Conservation (phyloP, 2,329 filamentous ascomycete species). For the Penicillium digitatum region DNA sequence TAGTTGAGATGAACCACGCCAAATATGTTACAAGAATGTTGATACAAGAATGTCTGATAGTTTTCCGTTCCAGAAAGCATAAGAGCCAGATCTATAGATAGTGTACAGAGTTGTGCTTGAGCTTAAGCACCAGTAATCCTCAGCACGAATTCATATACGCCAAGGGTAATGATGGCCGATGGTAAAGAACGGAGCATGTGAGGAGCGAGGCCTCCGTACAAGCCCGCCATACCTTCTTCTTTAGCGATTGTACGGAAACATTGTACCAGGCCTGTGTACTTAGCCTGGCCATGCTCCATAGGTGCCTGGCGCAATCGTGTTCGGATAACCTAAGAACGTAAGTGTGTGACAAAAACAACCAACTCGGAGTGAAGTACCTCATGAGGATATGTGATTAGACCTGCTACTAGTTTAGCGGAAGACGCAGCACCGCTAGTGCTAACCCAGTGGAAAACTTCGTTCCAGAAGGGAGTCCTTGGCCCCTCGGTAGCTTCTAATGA, state of each 20-base stretch:
- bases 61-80: neutral
- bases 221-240: constrained; percentile 34
- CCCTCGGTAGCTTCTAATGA: constrained; percentile 20
- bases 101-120: neutral
- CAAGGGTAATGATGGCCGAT: constrained; percentile 37
- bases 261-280: constrained; percentile 37
- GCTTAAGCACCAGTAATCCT: constrained; percentile 14
- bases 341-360: neutral
- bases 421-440: constrained; percentile 35
- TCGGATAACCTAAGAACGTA: constrained; percentile 30
- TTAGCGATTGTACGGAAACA: constrained; percentile 34
- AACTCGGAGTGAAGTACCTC: constrained; percentile 23
- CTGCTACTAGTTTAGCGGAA: constrained; percentile 34
- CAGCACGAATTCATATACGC: constrained; percentile 39
- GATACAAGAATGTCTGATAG: neutral
- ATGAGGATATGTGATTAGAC: constrained; percentile 35
- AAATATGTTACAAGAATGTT: neutral
- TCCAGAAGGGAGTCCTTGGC: constrained; percentile 19
- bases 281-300: constrained; percentile 32
- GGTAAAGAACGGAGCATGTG: constrained; percentile 37
- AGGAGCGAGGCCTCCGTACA: constrained; percentile 38
- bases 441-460: constrained; percentile 28
- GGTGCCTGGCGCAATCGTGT: constrained; percentile 37
- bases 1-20: neutral
- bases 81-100: neutral